phyloP scores from a whole-genome alignment of 352 stramenopile species.

The Peronospora destructor region DNA sequence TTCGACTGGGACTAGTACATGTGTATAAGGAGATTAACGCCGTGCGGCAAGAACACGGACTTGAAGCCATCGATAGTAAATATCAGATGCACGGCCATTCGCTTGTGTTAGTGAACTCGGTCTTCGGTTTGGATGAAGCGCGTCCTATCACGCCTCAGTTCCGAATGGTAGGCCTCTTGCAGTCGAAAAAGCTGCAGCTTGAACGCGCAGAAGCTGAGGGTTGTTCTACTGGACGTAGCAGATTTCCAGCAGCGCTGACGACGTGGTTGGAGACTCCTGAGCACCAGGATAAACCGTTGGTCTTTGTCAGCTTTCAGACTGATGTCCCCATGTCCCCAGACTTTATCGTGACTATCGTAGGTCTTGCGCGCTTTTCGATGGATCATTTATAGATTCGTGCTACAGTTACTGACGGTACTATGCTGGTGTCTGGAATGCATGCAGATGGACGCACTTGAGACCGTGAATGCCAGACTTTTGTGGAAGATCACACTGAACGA shows the following conservation, averaged over 20 bases:
- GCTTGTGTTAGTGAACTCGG: conserved; percentile 75
- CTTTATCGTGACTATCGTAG: conserved; percentile 48
- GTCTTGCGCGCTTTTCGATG: conserved; percentile 11
- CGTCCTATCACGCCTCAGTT: conserved; percentile 72
- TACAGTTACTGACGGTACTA: conserved; percentile 12
- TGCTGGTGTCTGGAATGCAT: not conserved
- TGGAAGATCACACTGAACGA: conserved; percentile 57
- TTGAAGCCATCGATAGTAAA: conserved; percentile 44
- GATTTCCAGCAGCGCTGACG: conserved; percentile 32
- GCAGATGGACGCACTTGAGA: conserved; percentile 55
- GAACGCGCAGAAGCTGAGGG: conserved; percentile 15
- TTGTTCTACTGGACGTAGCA: conserved; percentile 13
- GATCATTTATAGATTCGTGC: not conserved
- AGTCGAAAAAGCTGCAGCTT: conserved; percentile 26
- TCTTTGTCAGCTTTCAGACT: conserved; percentile 56
- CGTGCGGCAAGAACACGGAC: conserved; percentile 43
- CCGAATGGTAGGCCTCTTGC: conserved; percentile 62
- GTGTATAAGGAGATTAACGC: conserved; percentile 63
- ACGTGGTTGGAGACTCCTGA: conserved; percentile 33
- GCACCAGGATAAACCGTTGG: conserved; percentile 26
- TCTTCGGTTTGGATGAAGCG: conserved; percentile 77
- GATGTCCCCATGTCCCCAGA: conserved; percentile 45
- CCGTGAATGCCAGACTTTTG: conserved; percentile 40
- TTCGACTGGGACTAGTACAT: conserved; percentile 52
- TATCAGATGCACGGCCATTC: conserved; percentile 44